Evolutionary conservation across 179 eudicot genomes (phyloP), one percentile per base, ranked within the genome.

Genomic region (Beta corolliflora): DNA sequence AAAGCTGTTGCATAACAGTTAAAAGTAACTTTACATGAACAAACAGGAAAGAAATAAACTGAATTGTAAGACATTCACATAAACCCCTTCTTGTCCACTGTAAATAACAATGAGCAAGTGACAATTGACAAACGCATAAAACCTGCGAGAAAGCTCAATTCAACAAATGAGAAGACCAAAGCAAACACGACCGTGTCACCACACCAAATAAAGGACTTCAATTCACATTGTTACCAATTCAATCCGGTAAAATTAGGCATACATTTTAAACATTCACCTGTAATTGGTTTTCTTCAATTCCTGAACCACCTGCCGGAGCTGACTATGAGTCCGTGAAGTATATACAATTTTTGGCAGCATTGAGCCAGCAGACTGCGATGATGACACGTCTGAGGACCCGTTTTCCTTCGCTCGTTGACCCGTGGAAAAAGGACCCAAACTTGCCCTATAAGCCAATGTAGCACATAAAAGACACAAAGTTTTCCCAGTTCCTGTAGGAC

Each of bases 401-500:
- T 68, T 84, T 74, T 77, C 84, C 71, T 52, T 73, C 11, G 44
- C 86, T 78, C 44, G 71, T 79, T 79, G 71, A 31, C 92, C 81
- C 14, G 87, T 89, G 5, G 92, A 83, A 79, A 94, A 96, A 52
- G 81, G 87, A 63, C 99, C 99, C 88, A 96, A 87, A 84, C 92
- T 94, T 88, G 85, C 92, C 89, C 98, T 90, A 91, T 96, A 96
- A 60, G 96, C 99, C 86, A 96, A 86, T 71, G 98, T 94, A 83
- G 99, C 97, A 84, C 99, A 96, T 68, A 96, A 91, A 83, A 96
- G 97, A 85, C 98, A 96, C 89, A 94, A 83, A n/a, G 99, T 96
- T 78, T 96, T 96, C 29, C 99, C 99, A 8, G 99, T 96, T 77
- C 99, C 99, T 60, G 99, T 96, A 16, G 99, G 99, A 82, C 99